Evolutionary conservation across 116 monocot genomes (phyloP), one percentile per base, ranked within the genome.

Genomic region (Papilionanthe hybrid): DNA sequence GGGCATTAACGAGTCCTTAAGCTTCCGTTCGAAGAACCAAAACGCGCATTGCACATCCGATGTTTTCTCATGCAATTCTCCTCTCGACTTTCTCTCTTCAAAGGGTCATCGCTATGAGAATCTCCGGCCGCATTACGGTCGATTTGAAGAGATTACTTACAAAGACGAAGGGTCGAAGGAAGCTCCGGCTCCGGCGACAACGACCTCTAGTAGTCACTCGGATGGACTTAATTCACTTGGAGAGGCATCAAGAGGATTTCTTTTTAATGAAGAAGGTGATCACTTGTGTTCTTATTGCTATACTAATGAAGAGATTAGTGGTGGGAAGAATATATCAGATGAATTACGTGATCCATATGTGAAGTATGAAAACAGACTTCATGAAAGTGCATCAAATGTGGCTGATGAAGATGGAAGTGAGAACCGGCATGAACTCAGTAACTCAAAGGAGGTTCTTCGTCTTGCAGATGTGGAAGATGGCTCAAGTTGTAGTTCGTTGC

Each of bases 91-190:
- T 75, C 80, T 86, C 57, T 80, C 82, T 8, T 49, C 41, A 17
- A 78, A 75, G 5, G 42, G 71, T 71, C 67, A 56, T 10, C 83
- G 77, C 49, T 25, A 48, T 37, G 23, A 30, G 32, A 85, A 85
- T 72, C 22, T 80, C 18, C 78, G 63, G 19, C 60, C 79, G 1
- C 23, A 37, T 23, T 80, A 92, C 75, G 90, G 96, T 17, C 79
- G 96, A 20, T 96, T 96, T 56, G 91, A 85, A 58, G 90, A 93
- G 86, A 88, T 95, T 43, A 90, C 90, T 18, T 95, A 85, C 69
- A 80, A 85, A 78, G 43, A 76, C 20, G 90, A 95, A 47, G 90
- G 75, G 27, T 78, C 81, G 19, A 82, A 90, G 45, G 83, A 89
- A 50, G 80, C 28, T 28, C 76, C 15, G 53, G 18, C 18, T 37